Evolutionary conservation across 2,329 filamentous ascomycete genomes (phyloP).

Genomic region (Paraphoma chrysanthemicola): DNA sequence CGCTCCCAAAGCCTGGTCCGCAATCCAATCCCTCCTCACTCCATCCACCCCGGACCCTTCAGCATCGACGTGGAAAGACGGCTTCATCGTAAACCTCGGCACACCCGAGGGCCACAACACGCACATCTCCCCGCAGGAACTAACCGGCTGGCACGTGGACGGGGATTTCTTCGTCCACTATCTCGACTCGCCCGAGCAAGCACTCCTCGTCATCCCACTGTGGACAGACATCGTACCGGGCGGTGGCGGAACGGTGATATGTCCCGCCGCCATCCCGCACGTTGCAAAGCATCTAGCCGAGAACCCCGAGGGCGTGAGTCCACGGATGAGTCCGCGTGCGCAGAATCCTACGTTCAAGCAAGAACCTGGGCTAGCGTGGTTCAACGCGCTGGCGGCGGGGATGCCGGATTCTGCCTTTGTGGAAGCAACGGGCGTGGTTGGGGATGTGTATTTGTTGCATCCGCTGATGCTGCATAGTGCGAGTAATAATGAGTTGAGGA

Average conservation of each 20-base stretch:
- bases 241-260: constrained; percentile 71
- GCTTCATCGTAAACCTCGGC: constrained; percentile 74
- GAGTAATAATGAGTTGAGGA: constrained; percentile 57
- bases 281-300: constrained; percentile 65
- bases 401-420: constrained; percentile 55
- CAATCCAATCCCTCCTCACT: constrained; percentile 71
- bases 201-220: constrained; percentile 70
- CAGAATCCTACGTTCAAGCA: constrained; percentile 55
- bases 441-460: constrained; percentile 66
- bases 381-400: constrained; percentile 49
- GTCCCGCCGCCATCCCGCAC: constrained; percentile 63
- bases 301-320: constrained; percentile 70
- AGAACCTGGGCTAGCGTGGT: constrained; percentile 54
- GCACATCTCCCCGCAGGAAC: constrained; percentile 58
- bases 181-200: constrained; percentile 74
- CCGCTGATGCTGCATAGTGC: constrained; percentile 67
- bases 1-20: constrained; percentile 70
- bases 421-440: constrained; percentile 61
- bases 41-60: constrained; percentile 56
- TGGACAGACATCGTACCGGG: constrained; percentile 68
- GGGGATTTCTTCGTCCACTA: constrained; percentile 78
- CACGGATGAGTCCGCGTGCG: constrained; percentile 66
- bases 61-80: constrained; percentile 67
- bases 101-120: constrained; percentile 58
- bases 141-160: constrained; percentile 71